phyloP scores from a whole-genome alignment of 2,329 filamentous ascomycete genomes.

The Rutstroemia sp. region DNA sequence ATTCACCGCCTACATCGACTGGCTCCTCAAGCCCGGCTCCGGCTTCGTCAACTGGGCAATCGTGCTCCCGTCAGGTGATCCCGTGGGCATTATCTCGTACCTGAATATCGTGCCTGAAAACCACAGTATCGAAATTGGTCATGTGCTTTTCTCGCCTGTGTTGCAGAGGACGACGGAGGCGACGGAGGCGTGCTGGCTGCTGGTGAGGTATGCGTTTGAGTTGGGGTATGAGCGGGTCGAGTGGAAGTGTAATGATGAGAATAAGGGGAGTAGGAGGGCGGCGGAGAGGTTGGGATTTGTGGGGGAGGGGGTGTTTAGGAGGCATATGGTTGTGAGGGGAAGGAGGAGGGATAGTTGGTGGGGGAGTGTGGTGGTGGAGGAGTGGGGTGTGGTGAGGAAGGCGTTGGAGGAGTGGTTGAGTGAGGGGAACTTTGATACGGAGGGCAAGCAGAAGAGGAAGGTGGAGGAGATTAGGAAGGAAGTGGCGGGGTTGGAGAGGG shows the following conservation, averaged over 20 bases:
- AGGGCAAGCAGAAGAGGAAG: conserved; percentile 43
- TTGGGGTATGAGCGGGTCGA: conserved; percentile 51
- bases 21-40: neutral
- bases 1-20: conserved; percentile 26
- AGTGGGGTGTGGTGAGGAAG: conserved; percentile 42
- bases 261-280: conserved; percentile 45
- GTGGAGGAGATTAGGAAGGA: conserved; percentile 30
- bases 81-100: conserved; percentile 36
- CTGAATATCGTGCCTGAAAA: conserved; percentile 42
- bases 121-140: conserved; percentile 49
- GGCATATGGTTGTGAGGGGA: conserved; percentile 54
- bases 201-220: conserved; percentile 47
- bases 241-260: conserved; percentile 57
- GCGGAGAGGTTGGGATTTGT: conserved; percentile 51
- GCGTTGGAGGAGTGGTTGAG: conserved; percentile 48
- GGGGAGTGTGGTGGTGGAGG: conserved; percentile 50
- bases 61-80: conserved; percentile 8
- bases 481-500: neutral
- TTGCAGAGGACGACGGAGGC: conserved; percentile 47
- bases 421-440: conserved; percentile 32
- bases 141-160: conserved; percentile 41
- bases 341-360: conserved; percentile 51
- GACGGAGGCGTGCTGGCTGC: conserved; percentile 51
- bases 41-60: neutral
- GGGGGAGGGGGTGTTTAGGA: conserved; percentile 53